Conservation (phyloP, 1,284 basidiomycete species). For the Agroathelia rolfsii region DNA sequence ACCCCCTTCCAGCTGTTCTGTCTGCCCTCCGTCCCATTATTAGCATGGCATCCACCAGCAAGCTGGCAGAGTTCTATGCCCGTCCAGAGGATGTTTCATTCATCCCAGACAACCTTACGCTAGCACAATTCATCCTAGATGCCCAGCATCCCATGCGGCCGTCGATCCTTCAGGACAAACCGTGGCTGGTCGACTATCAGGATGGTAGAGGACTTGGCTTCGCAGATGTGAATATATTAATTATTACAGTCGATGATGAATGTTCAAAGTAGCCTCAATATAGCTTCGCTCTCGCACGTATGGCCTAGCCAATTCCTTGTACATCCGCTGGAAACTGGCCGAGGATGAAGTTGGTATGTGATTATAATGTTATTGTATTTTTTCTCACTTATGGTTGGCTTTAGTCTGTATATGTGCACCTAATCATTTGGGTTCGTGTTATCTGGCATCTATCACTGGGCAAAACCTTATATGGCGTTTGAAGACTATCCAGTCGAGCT, state of each 20-base stretch:
- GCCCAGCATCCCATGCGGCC: slow-evolving; percentile 39
- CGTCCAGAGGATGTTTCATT: slow-evolving; percentile 28
- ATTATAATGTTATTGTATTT: slow-evolving; percentile 4
- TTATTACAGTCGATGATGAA: slow-evolving; percentile 1
- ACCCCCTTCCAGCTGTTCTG: background rate
- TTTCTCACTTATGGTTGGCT: background rate
- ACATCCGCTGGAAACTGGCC: slow-evolving; percentile 36
- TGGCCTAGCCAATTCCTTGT: slow-evolving; percentile 54
- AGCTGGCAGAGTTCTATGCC: slow-evolving; percentile 39
- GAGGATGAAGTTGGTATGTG: slow-evolving; percentile 42
- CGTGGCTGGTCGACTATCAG: slow-evolving; percentile 60
- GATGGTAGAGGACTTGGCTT: slow-evolving; percentile 38
- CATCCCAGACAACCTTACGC: slow-evolving; percentile 63
- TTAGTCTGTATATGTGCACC: slow-evolving; percentile 59
- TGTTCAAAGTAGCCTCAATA: background rate
- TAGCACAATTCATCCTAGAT: slow-evolving; percentile 69
- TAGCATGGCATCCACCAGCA: background rate
- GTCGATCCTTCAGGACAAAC: slow-evolving; percentile 27
- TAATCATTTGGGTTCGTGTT: slow-evolving; percentile 50
- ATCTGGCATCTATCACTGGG: slow-evolving; percentile 5
- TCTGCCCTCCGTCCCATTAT: background rate
- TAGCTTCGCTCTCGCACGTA: slow-evolving; percentile 42
- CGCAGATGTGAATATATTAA: slow-evolving; percentile 33
- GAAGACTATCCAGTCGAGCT: slow-evolving; percentile 62
- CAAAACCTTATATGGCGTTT: slow-evolving; percentile 4